Evolutionary conservation across 78 protist genomes (phyloP), one percentile per base, ranked within the genome.

Genomic region (Monocercomonoides exilis): DNA sequence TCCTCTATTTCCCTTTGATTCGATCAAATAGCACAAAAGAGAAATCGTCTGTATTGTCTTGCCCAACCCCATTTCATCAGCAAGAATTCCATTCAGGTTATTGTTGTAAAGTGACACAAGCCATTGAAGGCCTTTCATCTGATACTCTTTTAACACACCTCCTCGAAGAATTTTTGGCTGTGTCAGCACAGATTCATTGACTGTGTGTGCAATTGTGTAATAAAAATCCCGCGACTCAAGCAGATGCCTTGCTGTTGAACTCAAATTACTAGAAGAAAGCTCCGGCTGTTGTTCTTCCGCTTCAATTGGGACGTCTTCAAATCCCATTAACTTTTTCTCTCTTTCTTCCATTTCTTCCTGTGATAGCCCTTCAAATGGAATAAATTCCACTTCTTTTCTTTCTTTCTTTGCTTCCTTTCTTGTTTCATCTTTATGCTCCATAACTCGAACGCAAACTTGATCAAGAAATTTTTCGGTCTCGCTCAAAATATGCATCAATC

Each of bases 41-140:
- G 87, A 41, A 33, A 91, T 88, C 43, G 87, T 88, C 11, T 91
- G 91, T 41, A 91, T 80, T 33, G 86, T 54, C 6, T 84, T 84
- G 4, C 92, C 92, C 33, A 91, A 1, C 21, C 92, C 93, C 93
- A 89, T 91, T 32, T 89, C 92, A 33, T 91, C 93, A 33, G 93
- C 92, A 21, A 91, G 81, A 35, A 89, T 87, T 46, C 99, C 99
- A 84, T 95, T 96, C 79, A 96, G 77, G 44, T 89, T 82, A 84
- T 94, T 90, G 85, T 94, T 92, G 87, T 89, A 96, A 44, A 96
- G 90, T 2, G 93, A 91, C 5, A 92, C 94, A 84, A 98, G 35
- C 99, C 99, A 98, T 43, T 92, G 90, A 2, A 98, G 89, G 41
- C 99, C 99, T 1, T 41, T 77, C 41, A 90, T 87, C 87, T 92